These are phyloP conservation scores for Scutellaria minor DNA, from an alignment of 257 asterid genomes.

Conservation along the genomic window DNA sequence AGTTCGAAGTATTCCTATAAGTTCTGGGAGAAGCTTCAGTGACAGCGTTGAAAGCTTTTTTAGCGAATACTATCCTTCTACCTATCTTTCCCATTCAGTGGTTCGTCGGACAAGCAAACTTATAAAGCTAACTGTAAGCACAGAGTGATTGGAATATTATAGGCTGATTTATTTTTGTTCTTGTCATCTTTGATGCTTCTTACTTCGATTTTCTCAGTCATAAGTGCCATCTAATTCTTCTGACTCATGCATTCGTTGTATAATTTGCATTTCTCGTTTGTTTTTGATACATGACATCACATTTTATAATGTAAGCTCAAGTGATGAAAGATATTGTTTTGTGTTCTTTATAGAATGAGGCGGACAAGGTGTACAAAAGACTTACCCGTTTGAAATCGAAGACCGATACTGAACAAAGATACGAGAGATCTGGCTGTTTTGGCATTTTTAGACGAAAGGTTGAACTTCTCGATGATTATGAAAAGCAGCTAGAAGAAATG, in stretches of 20 bases:
- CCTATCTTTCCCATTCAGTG: constrained; percentile 88
- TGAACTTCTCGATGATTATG: constrained; percentile 64
- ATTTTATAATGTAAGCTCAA: not conserved
- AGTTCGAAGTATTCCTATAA: constrained; percentile 86
- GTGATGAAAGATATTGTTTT: not conserved
- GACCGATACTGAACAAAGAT: constrained; percentile 43
- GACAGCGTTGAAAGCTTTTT: constrained; percentile 82
- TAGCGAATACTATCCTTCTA: constrained; percentile 71
- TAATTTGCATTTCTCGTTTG: constrained; percentile 19
- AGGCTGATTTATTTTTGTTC: constrained; percentile 23
- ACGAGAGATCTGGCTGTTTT: constrained; percentile 58
- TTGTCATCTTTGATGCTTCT: constrained; percentile 16
- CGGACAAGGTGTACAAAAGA: constrained; percentile 59
- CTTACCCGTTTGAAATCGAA: constrained; percentile 59
- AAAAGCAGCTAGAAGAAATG: constrained; percentile 71
- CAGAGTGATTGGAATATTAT: constrained; percentile 30
- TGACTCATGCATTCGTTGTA: constrained; percentile 1
- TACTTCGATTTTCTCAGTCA: not conserved
- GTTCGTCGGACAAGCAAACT: constrained; percentile 80
- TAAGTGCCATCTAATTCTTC: not conserved
- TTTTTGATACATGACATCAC: constrained; percentile 25
- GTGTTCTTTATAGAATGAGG: constrained; percentile 56
- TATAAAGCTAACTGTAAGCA: constrained; percentile 78
- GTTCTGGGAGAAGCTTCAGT: constrained; percentile 68
- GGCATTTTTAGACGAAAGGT: constrained; percentile 68